Base-by-base conservation (phyloP, 495 filamentous ascomycete species). In the Echria macrotheca region DNA sequence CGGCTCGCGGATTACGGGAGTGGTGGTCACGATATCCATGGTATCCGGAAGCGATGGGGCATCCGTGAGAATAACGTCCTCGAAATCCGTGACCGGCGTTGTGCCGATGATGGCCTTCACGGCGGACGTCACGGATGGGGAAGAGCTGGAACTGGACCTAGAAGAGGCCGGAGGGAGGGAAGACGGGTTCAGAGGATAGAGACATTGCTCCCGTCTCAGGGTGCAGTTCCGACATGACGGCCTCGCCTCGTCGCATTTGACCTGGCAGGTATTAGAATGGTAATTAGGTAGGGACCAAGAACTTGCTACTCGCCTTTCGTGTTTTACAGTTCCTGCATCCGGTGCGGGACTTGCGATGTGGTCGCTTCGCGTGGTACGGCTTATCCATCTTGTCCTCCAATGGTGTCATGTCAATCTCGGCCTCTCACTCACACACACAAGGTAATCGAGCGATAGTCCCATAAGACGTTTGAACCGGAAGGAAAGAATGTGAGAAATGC, bases 211-310 rank as follows among this genome's bases (percentile, higher is more conserved):
- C 29, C 65, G 66, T 42, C 74, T 64, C 53, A 68, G 60, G 22
- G 52, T 59, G 48, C 76, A 79, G 38, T 65, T 56, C 21, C 61
- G 61, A 50, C 76, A 79, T n/a, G 55, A 47, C 0, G 76, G 74
- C 19, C 66, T 67, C 7, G 38, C 55, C 52, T 79, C 74, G 56
- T 79, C 75, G 48, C 76, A 78, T 65, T 78, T 64, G 53, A 65
- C 62, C 55, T 57, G 28, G 4, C 3, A 5, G 2, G 15, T 50
- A 38, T 57, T 32, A 59, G 1, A 3, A 41, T 31, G 28, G 28
- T 8, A 39, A 15, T 19, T 3, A 19, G 12, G 36, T 2, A 39
- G 36, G 8, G 8, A 2, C 3, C 19, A 9, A 19, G 9, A 39
- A 3, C 5, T 33, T 33, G 29, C 29, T 14, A 18, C 2, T 11